Conservation (phyloP, 441 rosid species). For the Biscutella laevigata region DNA sequence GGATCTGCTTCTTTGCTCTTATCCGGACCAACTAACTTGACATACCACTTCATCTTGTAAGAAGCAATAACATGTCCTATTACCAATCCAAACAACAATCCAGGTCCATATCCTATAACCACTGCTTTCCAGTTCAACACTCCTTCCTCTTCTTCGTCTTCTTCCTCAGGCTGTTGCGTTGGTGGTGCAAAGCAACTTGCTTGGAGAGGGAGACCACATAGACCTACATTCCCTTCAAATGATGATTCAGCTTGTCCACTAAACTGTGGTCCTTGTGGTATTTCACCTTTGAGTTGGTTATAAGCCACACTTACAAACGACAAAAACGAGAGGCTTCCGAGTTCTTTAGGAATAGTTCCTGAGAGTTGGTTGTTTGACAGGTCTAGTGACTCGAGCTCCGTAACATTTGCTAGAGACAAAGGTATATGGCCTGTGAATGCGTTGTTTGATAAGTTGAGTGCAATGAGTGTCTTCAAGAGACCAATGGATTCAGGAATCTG, state of each 20-base stretch:
- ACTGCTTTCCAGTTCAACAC: conserved; percentile 5
- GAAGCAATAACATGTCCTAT: background rate
- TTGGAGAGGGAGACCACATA: conserved; percentile 8
- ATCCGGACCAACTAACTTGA: no score
- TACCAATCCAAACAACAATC: conserved; percentile 3
- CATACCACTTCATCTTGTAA: background rate
- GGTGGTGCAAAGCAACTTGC: conserved; percentile 5
- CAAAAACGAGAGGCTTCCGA: conserved; percentile 27
- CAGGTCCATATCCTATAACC: background rate
- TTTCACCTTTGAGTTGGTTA: background rate
- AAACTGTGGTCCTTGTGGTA: conserved; percentile 14
- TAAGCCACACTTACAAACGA: background rate
- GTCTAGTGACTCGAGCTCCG: background rate
- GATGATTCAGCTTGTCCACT: background rate
- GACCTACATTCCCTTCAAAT: conserved; percentile 5
- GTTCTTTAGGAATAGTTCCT: conserved; percentile 25
- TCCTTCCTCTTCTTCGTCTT: background rate
- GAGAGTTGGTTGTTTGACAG: background rate
- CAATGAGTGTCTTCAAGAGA: background rate
- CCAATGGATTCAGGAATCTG: background rate
- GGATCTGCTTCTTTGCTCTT: background rate
- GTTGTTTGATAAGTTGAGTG: background rate
- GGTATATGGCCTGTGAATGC: background rate
- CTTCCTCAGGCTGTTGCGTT: background rate
- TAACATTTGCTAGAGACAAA: background rate